phyloP scores from a whole-genome alignment of 2,329 filamentous ascomycete genomes.

The Seiridium unicorne region DNA sequence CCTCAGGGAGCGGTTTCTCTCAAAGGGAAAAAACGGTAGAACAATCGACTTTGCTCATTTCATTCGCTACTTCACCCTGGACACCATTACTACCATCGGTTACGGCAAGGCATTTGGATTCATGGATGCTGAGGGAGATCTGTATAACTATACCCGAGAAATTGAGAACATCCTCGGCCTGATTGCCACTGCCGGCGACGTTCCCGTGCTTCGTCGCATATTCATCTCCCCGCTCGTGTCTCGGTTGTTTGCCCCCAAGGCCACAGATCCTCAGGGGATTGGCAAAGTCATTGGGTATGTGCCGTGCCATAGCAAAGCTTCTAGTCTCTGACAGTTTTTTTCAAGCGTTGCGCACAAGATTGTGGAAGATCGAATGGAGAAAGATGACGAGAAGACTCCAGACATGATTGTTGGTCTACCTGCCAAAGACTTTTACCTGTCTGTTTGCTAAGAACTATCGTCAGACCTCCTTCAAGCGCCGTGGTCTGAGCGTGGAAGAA shows the following conservation, averaged over 20 bases:
- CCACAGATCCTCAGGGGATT: background rate
- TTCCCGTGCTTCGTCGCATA: background rate
- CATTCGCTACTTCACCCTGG: conserved; percentile 7
- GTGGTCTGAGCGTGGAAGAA: background rate
- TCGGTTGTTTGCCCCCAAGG: background rate
- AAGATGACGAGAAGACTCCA: background rate
- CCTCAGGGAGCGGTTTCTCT: conserved; percentile 33
- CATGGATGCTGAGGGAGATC: conserved; percentile 7
- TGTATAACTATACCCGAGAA: background rate
- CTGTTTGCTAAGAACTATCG: background rate
- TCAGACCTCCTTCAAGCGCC: background rate
- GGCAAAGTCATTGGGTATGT: conserved; percentile 3
- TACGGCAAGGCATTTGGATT: conserved; percentile 6
- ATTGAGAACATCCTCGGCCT: background rate
- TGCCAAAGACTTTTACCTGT: background rate
- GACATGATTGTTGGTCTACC: conserved; percentile 5
- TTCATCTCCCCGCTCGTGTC: background rate
- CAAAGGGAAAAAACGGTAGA: background rate
- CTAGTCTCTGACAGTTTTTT: background rate
- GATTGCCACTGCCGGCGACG: background rate
- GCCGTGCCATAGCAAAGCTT: background rate
- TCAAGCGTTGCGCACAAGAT: conserved; percentile 1
- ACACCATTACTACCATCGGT: conserved; percentile 3
- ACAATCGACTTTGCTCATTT: conserved; percentile 8
- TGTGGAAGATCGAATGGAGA: background rate